Conservation (phyloP, 805 yeast genomes). For the Candida sakaeoensis region DNA sequence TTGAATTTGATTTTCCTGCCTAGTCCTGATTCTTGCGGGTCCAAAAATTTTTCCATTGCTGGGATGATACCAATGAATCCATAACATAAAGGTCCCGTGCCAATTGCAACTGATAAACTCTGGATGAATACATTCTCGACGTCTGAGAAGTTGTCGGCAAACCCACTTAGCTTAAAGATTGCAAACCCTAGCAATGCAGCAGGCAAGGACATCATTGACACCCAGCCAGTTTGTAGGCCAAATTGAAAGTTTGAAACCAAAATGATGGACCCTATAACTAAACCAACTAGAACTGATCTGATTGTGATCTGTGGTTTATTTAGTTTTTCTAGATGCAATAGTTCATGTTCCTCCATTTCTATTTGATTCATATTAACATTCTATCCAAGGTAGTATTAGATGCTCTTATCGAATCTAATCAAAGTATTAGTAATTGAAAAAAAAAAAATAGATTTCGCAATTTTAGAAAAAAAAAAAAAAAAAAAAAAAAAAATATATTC, state of each 20-base stretch:
- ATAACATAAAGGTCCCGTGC: conserved; percentile 94
- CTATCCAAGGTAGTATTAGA: too few relatives aligned
- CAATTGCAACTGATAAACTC: conserved; percentile 93
- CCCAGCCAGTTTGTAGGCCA: conserved; percentile 98
- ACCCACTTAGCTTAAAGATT: conserved; percentile 60
- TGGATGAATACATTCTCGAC: conserved; percentile 94
- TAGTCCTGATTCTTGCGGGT: conserved; percentile 72
- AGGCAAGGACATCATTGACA: conserved; percentile 97
- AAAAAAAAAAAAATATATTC: background rate
- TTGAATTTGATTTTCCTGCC: conserved; percentile 31
- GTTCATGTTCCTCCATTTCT: background rate
- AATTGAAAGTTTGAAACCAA: conserved; percentile 90
- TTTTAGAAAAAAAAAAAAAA: background rate
- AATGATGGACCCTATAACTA: conserved; percentile 82
- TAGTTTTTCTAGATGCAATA: conserved; percentile 39
- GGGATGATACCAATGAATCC: conserved; percentile 96
- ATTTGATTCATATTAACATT: conserved; percentile 3
- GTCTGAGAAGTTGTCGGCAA: conserved; percentile 48
- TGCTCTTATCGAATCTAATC: too few relatives aligned
- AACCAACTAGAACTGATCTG: conserved; percentile 71
- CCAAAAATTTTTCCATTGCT: conserved; percentile 85
- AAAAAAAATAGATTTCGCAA: conserved; percentile 6
- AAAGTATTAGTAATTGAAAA: too few relatives aligned
- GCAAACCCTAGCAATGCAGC: conserved; percentile 87
- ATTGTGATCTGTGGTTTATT: conserved; percentile 62